These are phyloP conservation scores for Apophysomyces sp. DNA, from an alignment of 371 early-diverging fungal genomes.

Conservation along the genomic window DNA sequence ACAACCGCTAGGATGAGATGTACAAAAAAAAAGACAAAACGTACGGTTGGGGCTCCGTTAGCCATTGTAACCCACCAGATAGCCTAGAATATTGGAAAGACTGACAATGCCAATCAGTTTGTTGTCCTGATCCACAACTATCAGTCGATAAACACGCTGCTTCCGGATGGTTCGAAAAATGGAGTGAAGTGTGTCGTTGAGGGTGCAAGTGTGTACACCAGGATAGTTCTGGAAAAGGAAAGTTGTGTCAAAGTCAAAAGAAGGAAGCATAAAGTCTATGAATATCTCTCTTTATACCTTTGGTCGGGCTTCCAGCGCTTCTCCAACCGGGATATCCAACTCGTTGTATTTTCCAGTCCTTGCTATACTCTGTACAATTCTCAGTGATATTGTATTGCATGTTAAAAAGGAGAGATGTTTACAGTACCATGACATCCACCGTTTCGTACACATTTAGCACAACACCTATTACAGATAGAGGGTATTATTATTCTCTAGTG, in stretches of 20 bases:
- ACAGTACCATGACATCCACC: constrained; percentile 88
- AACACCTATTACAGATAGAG: constrained; percentile 29
- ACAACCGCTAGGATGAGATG: neutral
- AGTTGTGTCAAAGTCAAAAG: neutral
- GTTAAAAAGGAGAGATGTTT: neutral
- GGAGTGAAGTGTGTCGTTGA: constrained; percentile 82
- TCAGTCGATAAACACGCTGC: constrained; percentile 83
- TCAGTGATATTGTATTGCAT: neutral
- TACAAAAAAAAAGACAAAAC: neutral
- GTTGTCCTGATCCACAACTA: constrained; percentile 84
- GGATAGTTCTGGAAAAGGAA: constrained; percentile 68
- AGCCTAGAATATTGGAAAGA: constrained; percentile 83
- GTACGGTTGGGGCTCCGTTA: constrained; percentile 3
- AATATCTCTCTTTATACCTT: constrained; percentile 44
- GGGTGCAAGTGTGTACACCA: constrained; percentile 91
- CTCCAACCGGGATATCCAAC: constrained; percentile 81
- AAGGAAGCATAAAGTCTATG: too few species aligned
- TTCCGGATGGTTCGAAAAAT: constrained; percentile 85
- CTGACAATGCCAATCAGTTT: constrained; percentile 86
- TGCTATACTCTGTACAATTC: constrained; percentile 42
- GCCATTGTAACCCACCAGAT: constrained; percentile 50
- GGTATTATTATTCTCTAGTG: too few species aligned
- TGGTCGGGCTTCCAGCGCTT: constrained; percentile 79
- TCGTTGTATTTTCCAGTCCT: constrained; percentile 54
- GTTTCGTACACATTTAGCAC: constrained; percentile 94